Evolutionary conservation across 345 rosid genomes (phyloP), one percentile per base, ranked within the genome.

Genomic region (Raphanus raphanistrum): DNA sequence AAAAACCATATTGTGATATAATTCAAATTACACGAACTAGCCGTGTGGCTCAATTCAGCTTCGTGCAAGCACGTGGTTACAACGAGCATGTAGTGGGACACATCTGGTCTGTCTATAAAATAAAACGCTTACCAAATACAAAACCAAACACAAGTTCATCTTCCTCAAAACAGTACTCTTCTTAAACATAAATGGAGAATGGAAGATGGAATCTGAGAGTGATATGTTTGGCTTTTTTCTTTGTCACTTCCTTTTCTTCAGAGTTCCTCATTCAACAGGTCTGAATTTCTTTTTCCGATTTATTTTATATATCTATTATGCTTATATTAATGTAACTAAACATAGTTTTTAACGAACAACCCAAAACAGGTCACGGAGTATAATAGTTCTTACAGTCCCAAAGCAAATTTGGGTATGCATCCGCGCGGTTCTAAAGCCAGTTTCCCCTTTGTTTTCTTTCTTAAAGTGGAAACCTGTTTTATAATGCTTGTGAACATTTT

Each of bases 191-290:
- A 50, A 77, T 77, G 80, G 59, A 35, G 48, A 8, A 0, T 70
- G 11, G 21, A 17, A 70, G 10, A 54, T 35, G 71, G 75, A 52
- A 27, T 54, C 8, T 54, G 60, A 17, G 60, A 16, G 25, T 55
- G 17, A 8, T 70, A 25, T 25, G 8, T 70, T 41, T 41, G 13
- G 48, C 17, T 35, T 57, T 35, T 57, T 12, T 35, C 8, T 70
- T 32, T 7, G 25, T 57, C 65, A 36, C 54, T 70, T 57, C 64
- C 52, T 25, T 64, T 57, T 57, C 35, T 70, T 52, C 54, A 25
- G 65, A 70, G 54, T 64, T 73, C 16, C 70, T 73, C 21, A 73
- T 73, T 45, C 52, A 45, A 45, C 16, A 45, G 16, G 52, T 45
- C 52, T 45, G 52, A 45, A 45, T 45, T 15, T 45, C 5, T 45